Conservation (phyloP, 116 monocot genomes). For the Trichopus zeylanicus region DNA sequence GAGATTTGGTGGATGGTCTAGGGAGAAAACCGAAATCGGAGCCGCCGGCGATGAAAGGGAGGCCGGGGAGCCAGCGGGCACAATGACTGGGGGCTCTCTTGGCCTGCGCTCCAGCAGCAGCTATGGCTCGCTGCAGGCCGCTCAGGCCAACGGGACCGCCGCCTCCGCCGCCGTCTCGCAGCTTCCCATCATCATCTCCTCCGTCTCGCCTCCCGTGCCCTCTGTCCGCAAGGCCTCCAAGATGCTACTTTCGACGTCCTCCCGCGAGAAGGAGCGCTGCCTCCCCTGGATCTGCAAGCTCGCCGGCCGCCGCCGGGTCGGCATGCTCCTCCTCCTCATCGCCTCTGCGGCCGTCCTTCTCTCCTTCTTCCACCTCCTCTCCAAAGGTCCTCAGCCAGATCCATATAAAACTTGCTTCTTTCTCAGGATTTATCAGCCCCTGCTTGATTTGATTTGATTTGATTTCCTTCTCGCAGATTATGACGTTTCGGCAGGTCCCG, state of each 20-base stretch:
- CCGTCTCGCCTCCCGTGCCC: background rate
- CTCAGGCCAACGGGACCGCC: background rate
- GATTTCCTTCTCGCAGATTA: conserved; percentile 5
- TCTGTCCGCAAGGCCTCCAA: conserved; percentile 34
- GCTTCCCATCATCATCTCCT: background rate
- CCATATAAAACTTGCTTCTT: background rate
- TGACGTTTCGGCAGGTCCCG: conserved; percentile 5
- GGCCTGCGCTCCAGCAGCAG: conserved; percentile 66
- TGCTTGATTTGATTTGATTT: background rate
- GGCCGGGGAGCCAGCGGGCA: conserved; percentile 8
- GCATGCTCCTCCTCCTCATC: conserved; percentile 48
- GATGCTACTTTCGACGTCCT: conserved; percentile 32
- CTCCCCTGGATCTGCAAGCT: conserved; percentile 52
- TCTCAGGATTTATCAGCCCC: background rate
- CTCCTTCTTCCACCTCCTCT: conserved; percentile 38
- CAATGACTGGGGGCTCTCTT: conserved; percentile 55
- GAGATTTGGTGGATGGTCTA: background rate
- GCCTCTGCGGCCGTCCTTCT: conserved; percentile 46
- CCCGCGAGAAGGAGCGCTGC: conserved; percentile 60
- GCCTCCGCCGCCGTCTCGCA: background rate
- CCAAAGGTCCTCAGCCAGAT: conserved; percentile 49
- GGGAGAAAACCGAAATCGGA: conserved; percentile 7
- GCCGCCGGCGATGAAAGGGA: conserved; percentile 45
- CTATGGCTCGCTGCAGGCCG: conserved; percentile 62
- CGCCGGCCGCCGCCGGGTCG: conserved; percentile 32